Base-by-base conservation (phyloP, 2,329 filamentous ascomycete species). In the Aspergillus sp. region DNA sequence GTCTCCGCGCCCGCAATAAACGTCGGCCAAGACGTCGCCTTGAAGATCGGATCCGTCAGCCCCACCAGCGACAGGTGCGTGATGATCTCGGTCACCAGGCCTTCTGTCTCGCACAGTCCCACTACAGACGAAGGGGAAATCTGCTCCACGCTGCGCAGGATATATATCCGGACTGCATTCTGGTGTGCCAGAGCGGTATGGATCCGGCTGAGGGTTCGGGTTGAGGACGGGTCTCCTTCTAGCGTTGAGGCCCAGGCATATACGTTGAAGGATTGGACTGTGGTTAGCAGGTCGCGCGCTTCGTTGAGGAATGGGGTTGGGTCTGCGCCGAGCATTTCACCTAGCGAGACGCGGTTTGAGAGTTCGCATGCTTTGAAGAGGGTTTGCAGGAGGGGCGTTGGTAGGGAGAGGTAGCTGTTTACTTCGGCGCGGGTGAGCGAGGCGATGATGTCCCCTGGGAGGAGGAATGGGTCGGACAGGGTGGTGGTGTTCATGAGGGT, bases 1-100 rank as follows among this genome's bases (percentile, higher is more conserved):
- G 52, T 56, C 19, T 59, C 57, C 4, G 37, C 52, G 1, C 57
- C 57, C 5, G 52, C 57, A 37, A 59, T 52, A 8, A 59, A 59
- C 11, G 46, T 59, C 33, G 52, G 52, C 57, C 52, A 59, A 9
- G 40, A 45, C 4, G 57, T 59, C 21, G 46, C 57, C n/a, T 56
- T 55, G 27, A 55, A 56, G 1, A 59, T 3, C n/a, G 52, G 40
- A 31, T 59, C 47, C 5, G n/a, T 21, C n/a, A 23, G 19, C 12
- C 49, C 37, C 4, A 56, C 17, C 0, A 41, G 31, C 5, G 52
- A 47, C 14, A 54, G 33, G 23, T 54, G 51, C 3, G 19, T 14
- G 8, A 54, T 21, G 43, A 54, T 40, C 2, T 45, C 39, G 14
- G 19, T 21, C 6, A 54, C 51, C 5, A 54, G 41, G 8, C 4